phyloP scores from a whole-genome alignment of 768 basidiomycete genomes.

The Lentinula sp. region DNA sequence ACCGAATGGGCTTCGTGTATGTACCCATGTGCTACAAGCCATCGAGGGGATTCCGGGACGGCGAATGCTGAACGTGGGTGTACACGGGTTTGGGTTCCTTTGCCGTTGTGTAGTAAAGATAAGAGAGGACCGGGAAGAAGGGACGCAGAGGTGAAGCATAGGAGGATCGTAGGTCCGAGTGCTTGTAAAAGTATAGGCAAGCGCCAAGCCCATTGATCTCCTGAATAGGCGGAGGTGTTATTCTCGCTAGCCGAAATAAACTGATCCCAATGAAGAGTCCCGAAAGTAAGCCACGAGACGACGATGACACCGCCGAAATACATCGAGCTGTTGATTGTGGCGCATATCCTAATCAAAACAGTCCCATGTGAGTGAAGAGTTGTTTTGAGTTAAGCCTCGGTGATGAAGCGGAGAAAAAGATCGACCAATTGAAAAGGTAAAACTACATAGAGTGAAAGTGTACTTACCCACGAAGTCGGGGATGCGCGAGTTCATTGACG shows the following conservation, averaged over 20 bases:
- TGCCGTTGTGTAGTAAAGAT: too few relatives aligned
- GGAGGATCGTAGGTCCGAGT: background rate
- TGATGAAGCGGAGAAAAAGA: background rate
- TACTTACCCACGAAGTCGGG: slow-evolving; percentile 5
- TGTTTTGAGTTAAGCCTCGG: background rate
- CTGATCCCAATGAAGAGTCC: background rate
- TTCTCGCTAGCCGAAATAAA: background rate
- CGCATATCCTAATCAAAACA: background rate
- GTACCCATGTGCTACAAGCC: background rate
- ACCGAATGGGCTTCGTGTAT: background rate
- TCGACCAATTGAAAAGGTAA: background rate
- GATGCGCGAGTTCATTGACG: slow-evolving; percentile 4
- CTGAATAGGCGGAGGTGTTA: background rate
- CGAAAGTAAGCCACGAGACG: background rate
- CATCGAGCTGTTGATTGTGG: slow-evolving; percentile 5
- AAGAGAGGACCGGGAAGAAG: background rate
- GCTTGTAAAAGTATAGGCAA: background rate
- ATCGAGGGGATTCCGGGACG: background rate
- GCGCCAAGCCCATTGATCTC: slow-evolving; percentile 4
- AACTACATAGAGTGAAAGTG: too few relatives aligned
- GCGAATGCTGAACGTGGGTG: background rate
- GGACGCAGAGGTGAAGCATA: slow-evolving; percentile 1
- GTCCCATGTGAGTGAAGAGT: background rate
- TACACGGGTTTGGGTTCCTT: background rate
- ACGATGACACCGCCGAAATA: slow-evolving; percentile 3